These are phyloP conservation scores for Sporothrix humicola DNA, from an alignment of 2,329 filamentous ascomycete genomes.

Conservation along the genomic window DNA sequence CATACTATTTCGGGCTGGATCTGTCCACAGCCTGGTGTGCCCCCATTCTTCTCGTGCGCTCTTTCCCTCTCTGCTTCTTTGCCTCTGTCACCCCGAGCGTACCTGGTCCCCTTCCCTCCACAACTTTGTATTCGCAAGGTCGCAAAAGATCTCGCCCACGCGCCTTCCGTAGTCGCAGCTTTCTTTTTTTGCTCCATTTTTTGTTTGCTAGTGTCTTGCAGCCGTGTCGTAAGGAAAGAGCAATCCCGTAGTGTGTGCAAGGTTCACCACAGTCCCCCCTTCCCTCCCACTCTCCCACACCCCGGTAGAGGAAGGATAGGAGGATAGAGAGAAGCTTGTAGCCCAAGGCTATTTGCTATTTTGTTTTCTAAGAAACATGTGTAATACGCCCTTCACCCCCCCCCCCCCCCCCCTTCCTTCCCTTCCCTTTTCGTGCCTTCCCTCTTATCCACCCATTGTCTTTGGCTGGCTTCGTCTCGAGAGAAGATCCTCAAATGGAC, in stretches of 20 bases:
- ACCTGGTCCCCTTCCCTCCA: constrained; percentile 14
- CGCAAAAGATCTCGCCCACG: not conserved
- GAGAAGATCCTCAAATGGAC: constrained; percentile 23
- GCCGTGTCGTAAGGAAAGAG: constrained; percentile 22
- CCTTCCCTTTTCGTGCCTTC: constrained; percentile 5
- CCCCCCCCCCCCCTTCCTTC: not conserved
- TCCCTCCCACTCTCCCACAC: constrained; percentile 3
- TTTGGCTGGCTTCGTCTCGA: constrained; percentile 8
- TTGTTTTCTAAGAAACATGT: constrained; percentile 30
- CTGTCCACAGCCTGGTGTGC: not conserved
- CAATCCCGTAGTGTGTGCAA: constrained; percentile 21
- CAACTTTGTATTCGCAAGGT: not conserved
- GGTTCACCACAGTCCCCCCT: not conserved
- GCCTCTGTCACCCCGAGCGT: not conserved
- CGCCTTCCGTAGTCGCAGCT: constrained; percentile 12
- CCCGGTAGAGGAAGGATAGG: not conserved
- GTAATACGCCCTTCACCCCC: constrained; percentile 28
- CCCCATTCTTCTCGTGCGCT: not conserved
- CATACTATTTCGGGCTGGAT: constrained; percentile 22
- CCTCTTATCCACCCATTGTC: constrained; percentile 18
- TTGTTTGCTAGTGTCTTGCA: constrained; percentile 1
- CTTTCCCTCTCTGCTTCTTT: not conserved
- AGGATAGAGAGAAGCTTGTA: not conserved
- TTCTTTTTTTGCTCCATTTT: not conserved
- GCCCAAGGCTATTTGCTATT: constrained; percentile 25